phyloP scores from a whole-genome alignment of 495 filamentous ascomycete species.

The Cenococcum geophilum region DNA sequence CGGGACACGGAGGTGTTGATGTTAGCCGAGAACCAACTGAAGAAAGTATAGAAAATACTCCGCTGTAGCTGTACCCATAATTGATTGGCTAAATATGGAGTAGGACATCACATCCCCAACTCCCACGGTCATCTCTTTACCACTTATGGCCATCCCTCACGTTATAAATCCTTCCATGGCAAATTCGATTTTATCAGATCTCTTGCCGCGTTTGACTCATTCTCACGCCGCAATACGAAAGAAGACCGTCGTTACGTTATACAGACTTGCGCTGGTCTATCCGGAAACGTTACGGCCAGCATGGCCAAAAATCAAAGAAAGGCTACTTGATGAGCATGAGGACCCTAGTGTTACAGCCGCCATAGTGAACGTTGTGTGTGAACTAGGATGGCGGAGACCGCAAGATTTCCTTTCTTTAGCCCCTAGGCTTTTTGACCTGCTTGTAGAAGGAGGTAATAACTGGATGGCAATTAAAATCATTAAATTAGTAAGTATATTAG shows the following conservation, averaged over 20 bases:
- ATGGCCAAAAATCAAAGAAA: constrained; percentile 95
- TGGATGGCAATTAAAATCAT: constrained; percentile 99
- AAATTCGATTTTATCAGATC: constrained; percentile 76
- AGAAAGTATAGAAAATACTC: constrained; percentile 52
- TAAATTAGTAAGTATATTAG: constrained; percentile 62
- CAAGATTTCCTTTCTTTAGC: constrained; percentile 90
- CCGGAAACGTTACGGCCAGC: constrained; percentile 86
- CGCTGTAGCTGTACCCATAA: background rate
- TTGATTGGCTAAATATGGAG: background rate
- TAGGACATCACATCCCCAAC: constrained; percentile 75
- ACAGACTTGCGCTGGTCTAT: constrained; percentile 85
- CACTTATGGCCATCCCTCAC: constrained; percentile 81
- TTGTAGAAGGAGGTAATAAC: constrained; percentile 92
- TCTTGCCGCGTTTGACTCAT: constrained; percentile 80
- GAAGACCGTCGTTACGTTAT: constrained; percentile 90
- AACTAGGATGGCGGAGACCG: constrained; percentile 88
- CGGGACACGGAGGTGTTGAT: constrained; percentile 95
- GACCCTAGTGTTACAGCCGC: constrained; percentile 92
- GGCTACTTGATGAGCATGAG: constrained; percentile 82
- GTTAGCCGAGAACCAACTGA: constrained; percentile 92
- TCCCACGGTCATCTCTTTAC: constrained; percentile 71
- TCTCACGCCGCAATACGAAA: constrained; percentile 78
- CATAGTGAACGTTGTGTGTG: constrained; percentile 93
- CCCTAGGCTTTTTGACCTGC: constrained; percentile 80
- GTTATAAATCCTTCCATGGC: constrained; percentile 86